phyloP scores from a whole-genome alignment of 2,329 filamentous ascomycete genomes.

The Scopulariopsis brevicaulis region DNA sequence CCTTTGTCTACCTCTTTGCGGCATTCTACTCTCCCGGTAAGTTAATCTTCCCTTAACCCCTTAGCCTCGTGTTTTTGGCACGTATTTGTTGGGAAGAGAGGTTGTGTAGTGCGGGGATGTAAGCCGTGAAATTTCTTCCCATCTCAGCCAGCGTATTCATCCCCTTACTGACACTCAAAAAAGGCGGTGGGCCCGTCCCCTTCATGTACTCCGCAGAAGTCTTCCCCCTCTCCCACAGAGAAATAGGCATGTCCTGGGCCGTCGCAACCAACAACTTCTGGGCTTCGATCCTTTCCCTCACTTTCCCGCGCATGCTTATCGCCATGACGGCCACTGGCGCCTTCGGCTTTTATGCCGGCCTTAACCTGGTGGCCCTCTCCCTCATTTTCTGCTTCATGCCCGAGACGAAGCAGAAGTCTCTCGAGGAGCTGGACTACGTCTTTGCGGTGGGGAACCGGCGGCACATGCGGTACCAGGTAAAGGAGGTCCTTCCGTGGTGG shows the following conservation, averaged over 20 bases:
- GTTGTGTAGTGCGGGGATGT: too few relatives aligned
- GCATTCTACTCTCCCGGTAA: conserved; percentile 52
- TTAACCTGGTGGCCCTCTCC: conserved; percentile 41
- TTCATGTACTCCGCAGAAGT: conserved; percentile 54
- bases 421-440: conserved; percentile 38
- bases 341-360: conserved; percentile 38
- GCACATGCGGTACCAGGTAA: conserved; percentile 27
- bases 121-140: too few relatives aligned
- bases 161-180: not conserved
- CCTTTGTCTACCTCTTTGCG: conserved; percentile 55
- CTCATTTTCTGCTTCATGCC: conserved; percentile 47
- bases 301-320: conserved; percentile 36
- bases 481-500: conserved; percentile 23
- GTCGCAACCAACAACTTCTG: conserved; percentile 49
- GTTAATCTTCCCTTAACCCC: not conserved
- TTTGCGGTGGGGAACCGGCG: conserved; percentile 29
- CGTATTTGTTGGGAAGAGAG: too few relatives aligned
- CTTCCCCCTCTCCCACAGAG: conserved; percentile 51
- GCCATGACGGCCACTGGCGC: conserved; percentile 21
- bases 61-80: not conserved
- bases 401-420: conserved; percentile 45
- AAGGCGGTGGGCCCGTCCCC: conserved; percentile 45
- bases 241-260: conserved; percentile 53
- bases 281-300: conserved; percentile 36
- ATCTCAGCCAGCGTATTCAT: not conserved